These are phyloP conservation scores for Rhexocercosporidium sp. DNA, from an alignment of 2,329 filamentous ascomycete species.

Conservation along the genomic window DNA sequence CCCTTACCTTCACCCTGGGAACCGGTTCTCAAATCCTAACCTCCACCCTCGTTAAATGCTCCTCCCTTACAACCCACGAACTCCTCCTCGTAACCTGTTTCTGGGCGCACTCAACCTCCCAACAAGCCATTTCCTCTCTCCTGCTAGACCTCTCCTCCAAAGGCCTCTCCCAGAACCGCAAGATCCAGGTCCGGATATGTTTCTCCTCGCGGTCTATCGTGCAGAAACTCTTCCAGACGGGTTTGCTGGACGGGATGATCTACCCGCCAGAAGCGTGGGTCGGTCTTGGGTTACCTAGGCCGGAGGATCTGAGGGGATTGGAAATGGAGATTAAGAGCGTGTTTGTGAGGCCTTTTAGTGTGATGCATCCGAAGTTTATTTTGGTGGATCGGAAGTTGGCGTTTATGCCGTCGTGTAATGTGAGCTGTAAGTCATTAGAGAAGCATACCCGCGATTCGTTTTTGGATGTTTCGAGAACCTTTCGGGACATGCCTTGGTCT, in stretches of 20 bases:
- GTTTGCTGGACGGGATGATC: conserved; percentile 63
- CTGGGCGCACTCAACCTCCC: conserved; percentile 71
- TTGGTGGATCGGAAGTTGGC: conserved; percentile 71
- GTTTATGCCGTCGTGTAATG: conserved; percentile 79
- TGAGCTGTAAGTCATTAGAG: conserved; percentile 58
- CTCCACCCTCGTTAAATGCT: conserved; percentile 64
- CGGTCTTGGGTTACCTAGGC: conserved; percentile 66
- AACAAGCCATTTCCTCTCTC: conserved; percentile 60
- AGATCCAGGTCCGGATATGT: conserved; percentile 63
- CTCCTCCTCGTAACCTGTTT: conserved; percentile 83
- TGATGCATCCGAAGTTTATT: conserved; percentile 89
- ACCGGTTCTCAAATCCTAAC: conserved; percentile 61
- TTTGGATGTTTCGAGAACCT: background rate
- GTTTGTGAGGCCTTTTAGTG: conserved; percentile 79
- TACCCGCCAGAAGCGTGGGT: conserved; percentile 64
- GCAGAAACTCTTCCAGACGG: conserved; percentile 77
- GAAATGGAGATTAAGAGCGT: conserved; percentile 76
- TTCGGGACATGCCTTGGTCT: conserved; percentile 39
- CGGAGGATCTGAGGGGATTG: conserved; percentile 59
- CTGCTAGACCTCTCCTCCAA: conserved; percentile 63
- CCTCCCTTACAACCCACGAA: conserved; percentile 60
- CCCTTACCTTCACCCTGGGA: conserved; percentile 56
- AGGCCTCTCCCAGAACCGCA: conserved; percentile 42
- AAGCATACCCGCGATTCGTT: background rate
- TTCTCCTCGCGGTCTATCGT: conserved; percentile 75